phyloP scores from a whole-genome alignment of 345 rosid species.

The Sonneratia alba region DNA sequence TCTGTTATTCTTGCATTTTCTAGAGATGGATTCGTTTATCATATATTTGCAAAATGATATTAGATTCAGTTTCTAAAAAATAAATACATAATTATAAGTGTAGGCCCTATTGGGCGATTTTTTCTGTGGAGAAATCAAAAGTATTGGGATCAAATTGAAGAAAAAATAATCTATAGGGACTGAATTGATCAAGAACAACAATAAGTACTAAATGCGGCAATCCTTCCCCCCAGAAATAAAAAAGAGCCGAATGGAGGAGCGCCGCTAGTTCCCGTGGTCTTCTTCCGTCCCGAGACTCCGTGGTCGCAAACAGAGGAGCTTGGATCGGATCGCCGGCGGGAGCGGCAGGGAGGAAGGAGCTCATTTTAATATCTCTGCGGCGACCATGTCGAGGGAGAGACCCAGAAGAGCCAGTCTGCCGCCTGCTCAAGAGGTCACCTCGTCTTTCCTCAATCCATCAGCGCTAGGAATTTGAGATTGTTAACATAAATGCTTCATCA shows the following conservation, averaged over 20 bases:
- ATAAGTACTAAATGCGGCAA: neutral
- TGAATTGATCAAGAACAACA: neutral
- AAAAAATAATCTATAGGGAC: neutral
- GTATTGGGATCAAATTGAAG: neutral
- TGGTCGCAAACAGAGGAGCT: neutral
- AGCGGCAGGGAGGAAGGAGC: neutral
- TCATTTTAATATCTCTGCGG: neutral
- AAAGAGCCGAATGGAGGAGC: neutral
- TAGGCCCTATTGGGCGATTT: too few relatives aligned
- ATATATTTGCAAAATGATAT: too few relatives aligned
- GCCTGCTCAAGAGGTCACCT: conserved; percentile 69
- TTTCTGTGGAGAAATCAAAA: too few relatives aligned
- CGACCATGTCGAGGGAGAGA: conserved; percentile 42
- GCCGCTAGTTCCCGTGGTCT: neutral
- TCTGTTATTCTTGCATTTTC: too few relatives aligned
- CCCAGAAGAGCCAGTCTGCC: conserved; percentile 42
- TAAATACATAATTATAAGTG: too few relatives aligned
- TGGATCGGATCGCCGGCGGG: neutral
- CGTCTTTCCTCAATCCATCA: neutral
- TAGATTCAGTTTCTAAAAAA: too few relatives aligned
- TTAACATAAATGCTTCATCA: neutral
- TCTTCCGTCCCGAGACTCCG: neutral
- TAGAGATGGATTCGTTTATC: too few relatives aligned
- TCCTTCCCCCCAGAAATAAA: neutral
- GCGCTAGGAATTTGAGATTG: neutral